phyloP scores from a whole-genome alignment of 2,329 filamentous ascomycete genomes.

The Pseudohalonectria lignicola region DNA sequence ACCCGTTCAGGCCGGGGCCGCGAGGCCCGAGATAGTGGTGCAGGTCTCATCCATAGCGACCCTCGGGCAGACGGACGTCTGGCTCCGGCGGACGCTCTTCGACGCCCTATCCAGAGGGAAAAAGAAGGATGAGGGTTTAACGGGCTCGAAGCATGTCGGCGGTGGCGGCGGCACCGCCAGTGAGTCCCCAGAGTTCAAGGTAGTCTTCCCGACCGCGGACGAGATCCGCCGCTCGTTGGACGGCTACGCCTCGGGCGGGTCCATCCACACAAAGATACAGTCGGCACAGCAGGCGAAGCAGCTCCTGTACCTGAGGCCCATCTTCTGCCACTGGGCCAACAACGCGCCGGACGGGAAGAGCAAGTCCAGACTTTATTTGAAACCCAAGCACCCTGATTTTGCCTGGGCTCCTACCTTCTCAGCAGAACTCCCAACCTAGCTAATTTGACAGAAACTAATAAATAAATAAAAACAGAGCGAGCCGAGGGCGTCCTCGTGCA shows the following conservation, averaged over 20 bases:
- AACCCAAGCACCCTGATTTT: too few relatives aligned
- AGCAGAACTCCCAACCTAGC: conserved; percentile 2
- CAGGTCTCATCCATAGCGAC: conserved; percentile 79
- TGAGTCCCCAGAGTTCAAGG: conserved; percentile 49
- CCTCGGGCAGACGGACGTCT: conserved; percentile 57
- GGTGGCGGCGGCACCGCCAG: conserved; percentile 6
- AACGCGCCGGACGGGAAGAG: conserved; percentile 30
- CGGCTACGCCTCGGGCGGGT: conserved; percentile 66
- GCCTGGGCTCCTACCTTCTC: conserved; percentile 2
- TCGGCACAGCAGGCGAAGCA: conserved; percentile 63
- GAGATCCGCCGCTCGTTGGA: conserved; percentile 69
- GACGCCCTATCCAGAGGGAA: conserved; percentile 27
- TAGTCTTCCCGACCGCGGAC: conserved; percentile 72
- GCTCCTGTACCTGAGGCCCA: conserved; percentile 56
- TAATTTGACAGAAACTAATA: conserved; percentile 1
- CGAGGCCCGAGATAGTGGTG: conserved; percentile 39
- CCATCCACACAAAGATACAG: conserved; percentile 73
- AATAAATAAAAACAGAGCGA: conserved; percentile 13
- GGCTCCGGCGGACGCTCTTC: conserved; percentile 59
- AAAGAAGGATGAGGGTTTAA: too few relatives aligned
- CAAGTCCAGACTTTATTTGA: conserved; percentile 10
- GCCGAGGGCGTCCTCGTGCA: conserved; percentile 10
- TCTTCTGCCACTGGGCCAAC: conserved; percentile 68
- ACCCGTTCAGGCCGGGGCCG: conserved; percentile 26
- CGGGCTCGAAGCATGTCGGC: not conserved